phyloP scores from a whole-genome alignment of 1,284 basidiomycete genomes.

The Trichosporon sp. region DNA sequence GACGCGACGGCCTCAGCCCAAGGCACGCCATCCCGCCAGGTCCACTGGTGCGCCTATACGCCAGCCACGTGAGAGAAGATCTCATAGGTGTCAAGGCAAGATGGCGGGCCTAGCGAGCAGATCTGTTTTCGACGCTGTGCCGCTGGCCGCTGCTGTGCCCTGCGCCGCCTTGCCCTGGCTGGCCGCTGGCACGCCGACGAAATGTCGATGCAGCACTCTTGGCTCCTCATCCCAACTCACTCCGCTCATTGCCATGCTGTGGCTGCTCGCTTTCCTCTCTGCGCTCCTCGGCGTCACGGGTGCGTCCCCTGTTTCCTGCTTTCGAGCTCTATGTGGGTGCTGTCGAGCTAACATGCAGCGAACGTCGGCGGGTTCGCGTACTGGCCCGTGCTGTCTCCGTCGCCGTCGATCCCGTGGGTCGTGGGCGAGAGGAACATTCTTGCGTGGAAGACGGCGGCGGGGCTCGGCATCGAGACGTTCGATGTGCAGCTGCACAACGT shows the following conservation, averaged over 20 bases:
- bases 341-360: neutral
- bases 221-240: neutral
- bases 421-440: constrained; percentile 43
- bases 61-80: too few relatives aligned
- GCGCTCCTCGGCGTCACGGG: neutral
- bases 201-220: neutral
- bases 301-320: neutral
- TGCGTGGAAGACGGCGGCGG: constrained; percentile 43
- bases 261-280: neutral
- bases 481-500: constrained; percentile 49
- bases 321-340: too few relatives aligned
- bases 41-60: too few relatives aligned
- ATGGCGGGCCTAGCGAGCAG: too few relatives aligned
- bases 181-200: neutral
- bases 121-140: too few relatives aligned
- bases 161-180: too few relatives aligned
- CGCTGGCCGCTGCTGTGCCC: too few relatives aligned
- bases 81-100: too few relatives aligned
- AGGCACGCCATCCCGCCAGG: too few relatives aligned
- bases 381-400: constrained; percentile 45
- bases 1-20: too few relatives aligned
- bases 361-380: constrained; percentile 21
- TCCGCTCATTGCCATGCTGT: neutral
- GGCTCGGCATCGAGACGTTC: constrained; percentile 44
- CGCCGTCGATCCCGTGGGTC: constrained; percentile 41